Evolutionary conservation across 2,329 filamentous ascomycete genomes (phyloP).

Genomic region (Xylogone sp.): DNA sequence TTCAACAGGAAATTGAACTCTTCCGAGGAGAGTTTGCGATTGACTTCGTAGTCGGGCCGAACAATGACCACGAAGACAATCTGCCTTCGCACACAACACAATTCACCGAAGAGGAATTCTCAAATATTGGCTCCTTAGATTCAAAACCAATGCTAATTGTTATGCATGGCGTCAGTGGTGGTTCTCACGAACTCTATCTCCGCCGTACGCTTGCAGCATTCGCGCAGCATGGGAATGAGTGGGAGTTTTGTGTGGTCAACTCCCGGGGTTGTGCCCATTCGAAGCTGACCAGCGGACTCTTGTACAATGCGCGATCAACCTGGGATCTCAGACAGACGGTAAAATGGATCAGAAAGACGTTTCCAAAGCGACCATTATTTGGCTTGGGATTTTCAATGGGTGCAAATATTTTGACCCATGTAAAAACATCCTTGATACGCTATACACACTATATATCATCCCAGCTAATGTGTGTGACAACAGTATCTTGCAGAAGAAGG

Average conservation of each 20-base stretch:
- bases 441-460: slow-evolving; percentile 55
- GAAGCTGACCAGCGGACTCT: slow-evolving; percentile 74
- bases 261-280: slow-evolving; percentile 78
- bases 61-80: slow-evolving; percentile 44
- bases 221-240: background rate
- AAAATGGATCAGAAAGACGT: slow-evolving; percentile 67
- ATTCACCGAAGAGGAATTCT: background rate
- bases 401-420: slow-evolving; percentile 88
- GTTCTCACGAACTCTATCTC: slow-evolving; percentile 1
- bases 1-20: slow-evolving; percentile 57
- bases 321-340: slow-evolving; percentile 83
- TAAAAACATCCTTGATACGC: slow-evolving; percentile 40
- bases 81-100: slow-evolving; percentile 35
- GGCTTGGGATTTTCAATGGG: slow-evolving; percentile 85
- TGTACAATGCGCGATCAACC: slow-evolving; percentile 89
- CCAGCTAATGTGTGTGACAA: too few species aligned
- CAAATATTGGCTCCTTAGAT: background rate
- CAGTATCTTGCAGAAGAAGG: slow-evolving; percentile 82
- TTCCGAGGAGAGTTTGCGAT: slow-evolving; percentile 79
- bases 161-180: slow-evolving; percentile 1
- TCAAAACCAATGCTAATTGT: slow-evolving; percentile 1
- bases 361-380: slow-evolving; percentile 81
- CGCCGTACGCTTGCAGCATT: background rate
- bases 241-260: slow-evolving; percentile 86
- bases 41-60: slow-evolving; percentile 67